phyloP scores from a whole-genome alignment of 768 basidiomycete genomes.

The Amylocystis lapponica region DNA sequence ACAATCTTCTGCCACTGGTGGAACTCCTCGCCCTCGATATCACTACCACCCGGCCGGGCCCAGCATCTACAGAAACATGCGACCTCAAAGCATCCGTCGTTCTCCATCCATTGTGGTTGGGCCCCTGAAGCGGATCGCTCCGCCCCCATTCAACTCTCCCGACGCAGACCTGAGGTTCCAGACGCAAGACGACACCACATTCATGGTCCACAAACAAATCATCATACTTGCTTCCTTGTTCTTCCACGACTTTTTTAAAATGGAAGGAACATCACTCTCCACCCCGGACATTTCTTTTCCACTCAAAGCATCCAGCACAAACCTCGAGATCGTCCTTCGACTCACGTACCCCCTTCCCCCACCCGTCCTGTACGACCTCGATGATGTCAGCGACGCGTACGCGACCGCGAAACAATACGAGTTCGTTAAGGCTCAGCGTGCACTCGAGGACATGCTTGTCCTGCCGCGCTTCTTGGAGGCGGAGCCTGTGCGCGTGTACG shows the following conservation, averaged over 20 bases:
- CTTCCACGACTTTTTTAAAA: constrained; percentile 1
- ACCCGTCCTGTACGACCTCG: constrained; percentile 7
- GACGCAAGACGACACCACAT: neutral
- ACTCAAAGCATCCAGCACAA: neutral
- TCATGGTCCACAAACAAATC: neutral
- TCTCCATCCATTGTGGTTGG: neutral
- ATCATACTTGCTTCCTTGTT: neutral
- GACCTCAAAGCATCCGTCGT: no score
- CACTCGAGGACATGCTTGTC: constrained; percentile 1
- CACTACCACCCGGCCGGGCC: no score
- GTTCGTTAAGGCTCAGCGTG: neutral
- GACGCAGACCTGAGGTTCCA: constrained; percentile 4
- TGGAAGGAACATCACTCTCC: no score
- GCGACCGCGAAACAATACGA: constrained; percentile 8
- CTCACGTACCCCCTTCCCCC: constrained; percentile 10
- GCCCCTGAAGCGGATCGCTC: neutral
- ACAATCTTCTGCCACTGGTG: no score
- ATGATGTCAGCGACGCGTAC: constrained; percentile 6
- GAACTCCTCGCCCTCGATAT: no score
- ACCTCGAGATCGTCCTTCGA: constrained; percentile 8
- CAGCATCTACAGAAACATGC: no score
- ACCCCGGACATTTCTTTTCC: neutral
- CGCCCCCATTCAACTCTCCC: neutral
- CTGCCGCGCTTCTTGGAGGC: constrained; percentile 3
- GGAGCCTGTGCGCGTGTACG: constrained; percentile 7